phyloP scores from a whole-genome alignment of 2,329 filamentous ascomycete species.

The Ascochyta lentis region DNA sequence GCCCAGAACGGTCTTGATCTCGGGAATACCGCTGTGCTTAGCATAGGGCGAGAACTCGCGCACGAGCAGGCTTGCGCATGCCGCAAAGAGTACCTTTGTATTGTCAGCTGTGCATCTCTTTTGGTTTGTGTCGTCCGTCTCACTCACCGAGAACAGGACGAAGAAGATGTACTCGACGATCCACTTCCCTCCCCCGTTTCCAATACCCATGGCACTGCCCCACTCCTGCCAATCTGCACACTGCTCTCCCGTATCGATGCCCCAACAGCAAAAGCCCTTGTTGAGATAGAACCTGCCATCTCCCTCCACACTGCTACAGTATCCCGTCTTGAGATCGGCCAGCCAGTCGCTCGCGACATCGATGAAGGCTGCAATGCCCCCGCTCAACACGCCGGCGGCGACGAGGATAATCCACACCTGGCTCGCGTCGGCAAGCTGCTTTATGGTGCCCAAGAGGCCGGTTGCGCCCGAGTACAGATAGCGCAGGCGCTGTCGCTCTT shows the following conservation, averaged over 20 bases:
- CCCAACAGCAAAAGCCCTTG: conserved; percentile 90
- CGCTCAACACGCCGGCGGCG: conserved; percentile 82
- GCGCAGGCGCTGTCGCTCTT: conserved; percentile 88
- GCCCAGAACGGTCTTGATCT: conserved; percentile 95
- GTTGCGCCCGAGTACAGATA: conserved; percentile 72
- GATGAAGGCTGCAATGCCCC: conserved; percentile 84
- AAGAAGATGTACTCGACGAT: conserved; percentile 89
- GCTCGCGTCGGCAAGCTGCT: conserved; percentile 78
- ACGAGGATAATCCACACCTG: conserved; percentile 93
- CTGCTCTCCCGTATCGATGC: conserved; percentile 76
- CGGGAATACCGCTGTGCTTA: conserved; percentile 93
- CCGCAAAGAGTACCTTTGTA: conserved; percentile 74
- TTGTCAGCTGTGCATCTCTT: conserved; percentile 27
- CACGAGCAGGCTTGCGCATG: conserved; percentile 78
- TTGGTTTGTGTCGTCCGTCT: too few species aligned
- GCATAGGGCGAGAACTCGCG: conserved; percentile 85
- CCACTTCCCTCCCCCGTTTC: conserved; percentile 73
- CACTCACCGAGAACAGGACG: conserved; percentile 76
- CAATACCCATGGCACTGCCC: conserved; percentile 75
- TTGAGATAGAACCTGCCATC: conserved; percentile 92
- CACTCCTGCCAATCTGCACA: conserved; percentile 89
- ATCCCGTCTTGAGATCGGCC: conserved; percentile 88
- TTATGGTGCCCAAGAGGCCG: conserved; percentile 75
- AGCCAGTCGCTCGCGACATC: conserved; percentile 93
- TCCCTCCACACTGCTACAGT: conserved; percentile 77